Evolutionary conservation across 805 yeast species (phyloP).

Genomic region (Kregervanrija delftensis): DNA sequence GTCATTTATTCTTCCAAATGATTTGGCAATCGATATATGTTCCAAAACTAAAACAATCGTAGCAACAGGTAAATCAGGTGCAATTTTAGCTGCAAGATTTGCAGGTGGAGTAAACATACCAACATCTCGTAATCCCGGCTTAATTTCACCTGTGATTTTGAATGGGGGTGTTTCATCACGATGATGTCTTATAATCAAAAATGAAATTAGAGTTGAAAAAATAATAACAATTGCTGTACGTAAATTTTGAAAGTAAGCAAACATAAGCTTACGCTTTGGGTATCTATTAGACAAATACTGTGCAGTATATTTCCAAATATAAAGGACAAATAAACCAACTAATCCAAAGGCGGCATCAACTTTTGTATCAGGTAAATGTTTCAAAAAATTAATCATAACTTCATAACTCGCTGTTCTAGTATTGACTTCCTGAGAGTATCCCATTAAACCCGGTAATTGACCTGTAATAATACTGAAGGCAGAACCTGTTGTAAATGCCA

Average conservation of each 20-base stretch:
- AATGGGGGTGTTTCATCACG: slow-evolving; percentile 34
- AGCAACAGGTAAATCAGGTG: slow-evolving; percentile 81
- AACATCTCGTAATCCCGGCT: slow-evolving; percentile 70
- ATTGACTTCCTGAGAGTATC: slow-evolving; percentile 57
- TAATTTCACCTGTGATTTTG: slow-evolving; percentile 66
- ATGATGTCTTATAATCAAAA: slow-evolving; percentile 56
- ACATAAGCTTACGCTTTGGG: slow-evolving; percentile 54
- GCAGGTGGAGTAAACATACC: slow-evolving; percentile 65
- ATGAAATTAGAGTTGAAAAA: slow-evolving; percentile 74
- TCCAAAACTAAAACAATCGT: slow-evolving; percentile 75
- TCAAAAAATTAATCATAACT: slow-evolving; percentile 65
- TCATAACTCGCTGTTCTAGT: slow-evolving; percentile 64
- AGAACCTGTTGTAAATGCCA: slow-evolving; percentile 93
- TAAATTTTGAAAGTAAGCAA: slow-evolving; percentile 58
- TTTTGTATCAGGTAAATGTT: slow-evolving; percentile 58
- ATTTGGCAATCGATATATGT: slow-evolving; percentile 87
- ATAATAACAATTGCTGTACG: slow-evolving; percentile 78
- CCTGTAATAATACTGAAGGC: slow-evolving; percentile 78
- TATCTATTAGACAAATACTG: slow-evolving; percentile 53
- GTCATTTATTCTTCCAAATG: slow-evolving; percentile 87
- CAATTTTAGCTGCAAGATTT: slow-evolving; percentile 53
- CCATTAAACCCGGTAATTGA: slow-evolving; percentile 82
- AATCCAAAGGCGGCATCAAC: slow-evolving; percentile 87
- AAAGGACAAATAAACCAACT: slow-evolving; percentile 63
- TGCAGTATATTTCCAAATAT: slow-evolving; percentile 60